Evolutionary conservation across 2,329 filamentous ascomycete genomes (phyloP).

Genomic region (Neofusicoccum sp.): DNA sequence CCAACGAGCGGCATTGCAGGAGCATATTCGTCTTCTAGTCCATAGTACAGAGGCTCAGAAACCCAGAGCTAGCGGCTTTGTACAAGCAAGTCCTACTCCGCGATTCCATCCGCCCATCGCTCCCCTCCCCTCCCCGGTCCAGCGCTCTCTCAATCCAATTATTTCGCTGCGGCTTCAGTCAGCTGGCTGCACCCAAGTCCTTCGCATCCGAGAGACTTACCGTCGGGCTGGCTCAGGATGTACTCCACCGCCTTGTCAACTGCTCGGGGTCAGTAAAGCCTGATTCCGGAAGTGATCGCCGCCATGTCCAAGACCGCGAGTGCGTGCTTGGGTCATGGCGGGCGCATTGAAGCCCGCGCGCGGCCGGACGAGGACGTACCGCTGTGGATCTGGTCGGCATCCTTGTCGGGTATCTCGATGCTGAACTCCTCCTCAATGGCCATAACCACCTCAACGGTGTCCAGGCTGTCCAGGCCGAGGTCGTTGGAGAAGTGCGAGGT

Average conservation of each 20-base stretch:
- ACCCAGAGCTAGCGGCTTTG: conserved; percentile 30
- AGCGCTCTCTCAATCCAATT: conserved; percentile 21
- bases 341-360: background rate
- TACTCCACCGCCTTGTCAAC: conserved; percentile 94
- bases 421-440: conserved; percentile 96
- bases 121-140: conserved; percentile 18
- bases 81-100: conserved; percentile 27
- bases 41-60: conserved; percentile 35
- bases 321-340: background rate
- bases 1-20: background rate
- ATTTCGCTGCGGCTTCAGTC: conserved; percentile 34
- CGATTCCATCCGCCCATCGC: conserved; percentile 21
- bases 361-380: conserved; percentile 57
- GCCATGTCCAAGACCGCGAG: background rate
- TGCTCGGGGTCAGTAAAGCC: conserved; percentile 44
- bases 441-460: conserved; percentile 99
- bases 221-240: conserved; percentile 89
- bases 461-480: conserved; percentile 92
- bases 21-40: conserved; percentile 30
- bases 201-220: conserved; percentile 51
- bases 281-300: background rate
- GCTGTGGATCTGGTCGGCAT: conserved; percentile 90
- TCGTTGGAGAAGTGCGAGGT: conserved; percentile 94
- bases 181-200: conserved; percentile 20
- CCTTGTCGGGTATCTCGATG: conserved; percentile 98